A percentile compares a stretch with the other conserved stretches of the same genome.
Evolutionary conservation across 305 asterid species (phyloP).

Genomic region (Solanum hybrid): DNA sequence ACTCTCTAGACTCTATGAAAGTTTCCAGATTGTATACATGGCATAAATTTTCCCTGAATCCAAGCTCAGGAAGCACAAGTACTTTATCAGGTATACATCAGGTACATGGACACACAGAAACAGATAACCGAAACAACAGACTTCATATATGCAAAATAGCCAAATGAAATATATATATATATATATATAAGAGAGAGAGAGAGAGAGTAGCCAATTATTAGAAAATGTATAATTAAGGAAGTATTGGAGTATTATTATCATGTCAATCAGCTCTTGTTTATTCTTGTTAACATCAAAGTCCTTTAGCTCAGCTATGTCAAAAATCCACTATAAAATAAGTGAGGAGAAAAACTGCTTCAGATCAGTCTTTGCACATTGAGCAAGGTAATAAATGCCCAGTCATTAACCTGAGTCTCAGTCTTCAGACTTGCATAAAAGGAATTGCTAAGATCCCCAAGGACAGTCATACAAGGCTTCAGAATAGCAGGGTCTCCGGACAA

Average conservation of each 20-base stretch:
- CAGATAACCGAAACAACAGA: not conserved
- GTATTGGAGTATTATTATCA: not conserved
- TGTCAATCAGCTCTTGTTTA: not conserved
- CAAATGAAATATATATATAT: not conserved
- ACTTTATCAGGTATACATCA: not conserved
- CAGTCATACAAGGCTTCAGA: constrained; percentile 59
- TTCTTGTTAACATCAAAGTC: not conserved
- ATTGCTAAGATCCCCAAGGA: constrained; percentile 59
- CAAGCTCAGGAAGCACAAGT: not conserved
- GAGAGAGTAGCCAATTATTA: not conserved
- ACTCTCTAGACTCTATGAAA: not conserved
- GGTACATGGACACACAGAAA: not conserved
- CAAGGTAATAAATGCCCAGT: constrained; percentile 1
- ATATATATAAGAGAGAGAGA: not conserved
- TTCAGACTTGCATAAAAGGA: constrained; percentile 47
- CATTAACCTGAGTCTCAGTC: constrained; percentile 59
- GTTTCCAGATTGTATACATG: not conserved
- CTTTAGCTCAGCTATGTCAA: not conserved
- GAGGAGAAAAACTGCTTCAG: not conserved
- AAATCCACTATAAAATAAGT: not conserved
- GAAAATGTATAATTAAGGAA: not conserved
- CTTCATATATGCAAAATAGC: not conserved
- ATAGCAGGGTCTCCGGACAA: constrained; percentile 39
- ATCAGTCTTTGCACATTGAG: not conserved
- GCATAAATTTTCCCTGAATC: not conserved